These are phyloP conservation scores for Saccharomycopsis selenospora DNA, from an alignment of 805 yeast species.

Conservation along the genomic window DNA sequence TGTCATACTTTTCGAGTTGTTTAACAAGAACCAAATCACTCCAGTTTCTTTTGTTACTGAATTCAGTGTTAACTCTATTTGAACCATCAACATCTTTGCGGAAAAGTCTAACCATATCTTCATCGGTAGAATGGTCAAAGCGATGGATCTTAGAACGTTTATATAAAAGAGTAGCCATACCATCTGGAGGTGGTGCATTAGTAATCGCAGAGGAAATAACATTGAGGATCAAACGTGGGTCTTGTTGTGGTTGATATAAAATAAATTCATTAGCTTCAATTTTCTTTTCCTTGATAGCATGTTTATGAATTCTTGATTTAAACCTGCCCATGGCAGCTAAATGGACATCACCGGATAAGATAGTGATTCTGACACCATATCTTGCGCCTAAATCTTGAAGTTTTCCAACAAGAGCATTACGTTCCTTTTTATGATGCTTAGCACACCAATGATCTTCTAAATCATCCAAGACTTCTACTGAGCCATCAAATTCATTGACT, in stretches of 20 bases:
- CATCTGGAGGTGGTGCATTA: constrained; percentile 88
- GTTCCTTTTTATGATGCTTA: constrained; percentile 73
- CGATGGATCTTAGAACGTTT: constrained; percentile 63
- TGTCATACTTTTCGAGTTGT: constrained; percentile 14
- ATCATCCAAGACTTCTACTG: constrained; percentile 86
- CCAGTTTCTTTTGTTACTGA: constrained; percentile 53
- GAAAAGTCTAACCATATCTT: constrained; percentile 76
- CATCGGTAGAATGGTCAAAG: constrained; percentile 58
- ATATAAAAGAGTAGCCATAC: constrained; percentile 69
- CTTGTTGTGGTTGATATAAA: constrained; percentile 49
- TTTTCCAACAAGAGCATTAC: constrained; percentile 58
- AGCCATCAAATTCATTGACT: constrained; percentile 88
- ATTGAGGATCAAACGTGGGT: constrained; percentile 73
- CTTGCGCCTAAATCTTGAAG: constrained; percentile 61
- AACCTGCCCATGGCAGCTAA: constrained; percentile 78
- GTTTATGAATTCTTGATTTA: constrained; percentile 44
- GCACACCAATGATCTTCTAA: constrained; percentile 97
- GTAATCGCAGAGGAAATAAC: constrained; percentile 85
- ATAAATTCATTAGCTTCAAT: constrained; percentile 35
- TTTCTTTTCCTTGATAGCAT: constrained; percentile 32
- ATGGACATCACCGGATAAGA: constrained; percentile 91
- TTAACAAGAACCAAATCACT: constrained; percentile 24
- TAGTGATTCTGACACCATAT: constrained; percentile 67
- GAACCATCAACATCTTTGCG: constrained; percentile 48
- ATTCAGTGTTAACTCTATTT: constrained; percentile 40